Base-by-base conservation (phyloP, 208 protist genomes). In the Crithidia acanthocephali region DNA sequence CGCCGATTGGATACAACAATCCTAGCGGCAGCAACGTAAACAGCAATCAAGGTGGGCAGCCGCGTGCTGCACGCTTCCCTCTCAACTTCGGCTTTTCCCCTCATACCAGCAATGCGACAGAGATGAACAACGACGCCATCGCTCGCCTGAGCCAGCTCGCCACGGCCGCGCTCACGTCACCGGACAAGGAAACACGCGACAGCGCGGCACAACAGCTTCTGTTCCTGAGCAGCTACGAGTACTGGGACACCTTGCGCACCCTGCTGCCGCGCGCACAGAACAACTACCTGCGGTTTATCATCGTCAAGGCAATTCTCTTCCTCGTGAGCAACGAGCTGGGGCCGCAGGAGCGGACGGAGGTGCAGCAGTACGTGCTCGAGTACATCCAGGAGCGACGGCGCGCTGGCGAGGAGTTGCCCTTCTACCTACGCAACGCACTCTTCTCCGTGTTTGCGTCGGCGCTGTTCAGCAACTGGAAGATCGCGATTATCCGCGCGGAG, bases 311-410 rank as follows among this genome's bases (percentile, higher is more conserved):
- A 22, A 86, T 93, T 42, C 77, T 84, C 33, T 96, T 94, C 59
- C 82, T 96, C 28, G 92, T 96, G 66, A 87, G 74, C 64, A 96
- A 96, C 72, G 92, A 96, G 65, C 62, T 96, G 18, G 92, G 89
- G 3, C 87, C 92, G 27, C 78, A 90, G 40, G 89, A 96, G 74
- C 78, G 92, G 20, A 71, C 72, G 11, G 82, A 92, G 40, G 85
- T 92, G 74, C 81, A 89, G 60, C 56, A 69, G 37, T 88, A 87
- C 70, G 74, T 93, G 59, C 74, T 95, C 1, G 62, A 72, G 42
- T 93, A 95, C 75, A 52, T 92, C 15, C 60, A 74, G 20, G 55
- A 77, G 28, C 60, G 83, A 2, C 77, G 74, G 23, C 47, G 66
- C 15, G 44, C 23, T 15, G 86, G 78, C 10, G 86, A 87, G 52